Conservation (phyloP, 2,329 filamentous ascomycete genomes). For the Fusarium fujikuroi region DNA sequence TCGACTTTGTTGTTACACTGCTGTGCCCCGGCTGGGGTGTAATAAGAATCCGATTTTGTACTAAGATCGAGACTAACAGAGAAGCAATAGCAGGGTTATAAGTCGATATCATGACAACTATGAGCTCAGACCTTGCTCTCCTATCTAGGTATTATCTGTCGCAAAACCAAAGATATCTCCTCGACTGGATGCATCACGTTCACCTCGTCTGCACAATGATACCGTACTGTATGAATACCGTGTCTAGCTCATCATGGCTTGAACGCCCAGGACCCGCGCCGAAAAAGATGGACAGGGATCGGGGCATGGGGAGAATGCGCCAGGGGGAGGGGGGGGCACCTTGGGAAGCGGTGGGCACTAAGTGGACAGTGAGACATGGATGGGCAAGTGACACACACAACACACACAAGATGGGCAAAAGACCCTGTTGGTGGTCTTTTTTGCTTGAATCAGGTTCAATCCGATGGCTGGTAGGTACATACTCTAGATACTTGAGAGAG, state of each 20-base stretch:
- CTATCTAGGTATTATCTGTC: neutral
- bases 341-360: conserved; percentile 39
- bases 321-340: conserved; percentile 13
- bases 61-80: conserved; percentile 2
- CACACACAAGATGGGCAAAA: conserved; percentile 31
- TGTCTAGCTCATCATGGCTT: conserved; percentile 41
- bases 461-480: neutral
- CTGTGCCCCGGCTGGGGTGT: conserved; percentile 23
- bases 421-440: conserved; percentile 26
- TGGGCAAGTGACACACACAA: conserved; percentile 38
- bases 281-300: conserved; percentile 35
- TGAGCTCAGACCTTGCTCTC: neutral
- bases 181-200: neutral
- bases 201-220: neutral
- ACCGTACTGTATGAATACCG: conserved; percentile 30
- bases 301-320: conserved; percentile 25
- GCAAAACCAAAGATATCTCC: neutral
- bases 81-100: neutral
- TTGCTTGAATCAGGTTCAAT: conserved; percentile 4
- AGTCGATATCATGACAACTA: neutral
- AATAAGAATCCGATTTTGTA: neutral
- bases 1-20: conserved; percentile 31
- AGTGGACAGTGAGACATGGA: conserved; percentile 44
- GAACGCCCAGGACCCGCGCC: conserved; percentile 26
- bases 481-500: neutral